Conservation (phyloP, 768 basidiomycete genomes). For the Trametes elegans region DNA sequence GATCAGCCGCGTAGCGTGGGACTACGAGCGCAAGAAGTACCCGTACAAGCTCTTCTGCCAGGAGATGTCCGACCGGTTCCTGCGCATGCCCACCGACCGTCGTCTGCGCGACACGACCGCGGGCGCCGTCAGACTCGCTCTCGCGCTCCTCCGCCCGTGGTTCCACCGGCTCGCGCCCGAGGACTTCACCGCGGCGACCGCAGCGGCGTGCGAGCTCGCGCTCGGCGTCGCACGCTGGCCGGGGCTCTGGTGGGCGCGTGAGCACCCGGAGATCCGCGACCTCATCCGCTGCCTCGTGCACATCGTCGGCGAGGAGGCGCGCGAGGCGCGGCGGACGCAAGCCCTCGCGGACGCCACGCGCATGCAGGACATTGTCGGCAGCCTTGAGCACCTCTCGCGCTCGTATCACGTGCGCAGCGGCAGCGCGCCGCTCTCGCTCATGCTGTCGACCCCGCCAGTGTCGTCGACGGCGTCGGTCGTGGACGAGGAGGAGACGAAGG, state of each 20-base stretch:
- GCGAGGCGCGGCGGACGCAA: slow-evolving; percentile 44
- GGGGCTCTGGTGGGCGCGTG: slow-evolving; percentile 62
- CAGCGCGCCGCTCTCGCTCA: background rate
- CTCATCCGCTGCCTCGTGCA: slow-evolving; percentile 57
- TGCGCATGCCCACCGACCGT: slow-evolving; percentile 50
- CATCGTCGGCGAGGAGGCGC: slow-evolving; percentile 65
- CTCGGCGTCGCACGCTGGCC: slow-evolving; percentile 51
- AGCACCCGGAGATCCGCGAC: slow-evolving; percentile 60
- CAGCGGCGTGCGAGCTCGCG: slow-evolving; percentile 36
- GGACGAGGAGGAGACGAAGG: slow-evolving; percentile 14
- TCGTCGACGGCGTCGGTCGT: slow-evolving; percentile 13
- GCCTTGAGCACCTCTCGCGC: slow-evolving; percentile 45
- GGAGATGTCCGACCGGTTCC: slow-evolving; percentile 62
- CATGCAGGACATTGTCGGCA: slow-evolving; percentile 49
- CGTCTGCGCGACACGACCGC: slow-evolving; percentile 65
- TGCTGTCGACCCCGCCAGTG: slow-evolving; percentile 6
- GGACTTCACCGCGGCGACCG: slow-evolving; percentile 38
- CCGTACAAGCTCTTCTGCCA: slow-evolving; percentile 72
- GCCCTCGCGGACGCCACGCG: slow-evolving; percentile 45
- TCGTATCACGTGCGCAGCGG: slow-evolving; percentile 36
- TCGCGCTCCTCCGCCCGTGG: slow-evolving; percentile 69
- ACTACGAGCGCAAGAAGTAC: slow-evolving; percentile 55
- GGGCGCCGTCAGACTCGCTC: slow-evolving; percentile 64
- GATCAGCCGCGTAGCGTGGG: slow-evolving; percentile 46
- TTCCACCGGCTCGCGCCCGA: slow-evolving; percentile 50